Evolutionary conservation across 2,329 filamentous ascomycete genomes (phyloP).

Genomic region (Bipolaris victoriae): DNA sequence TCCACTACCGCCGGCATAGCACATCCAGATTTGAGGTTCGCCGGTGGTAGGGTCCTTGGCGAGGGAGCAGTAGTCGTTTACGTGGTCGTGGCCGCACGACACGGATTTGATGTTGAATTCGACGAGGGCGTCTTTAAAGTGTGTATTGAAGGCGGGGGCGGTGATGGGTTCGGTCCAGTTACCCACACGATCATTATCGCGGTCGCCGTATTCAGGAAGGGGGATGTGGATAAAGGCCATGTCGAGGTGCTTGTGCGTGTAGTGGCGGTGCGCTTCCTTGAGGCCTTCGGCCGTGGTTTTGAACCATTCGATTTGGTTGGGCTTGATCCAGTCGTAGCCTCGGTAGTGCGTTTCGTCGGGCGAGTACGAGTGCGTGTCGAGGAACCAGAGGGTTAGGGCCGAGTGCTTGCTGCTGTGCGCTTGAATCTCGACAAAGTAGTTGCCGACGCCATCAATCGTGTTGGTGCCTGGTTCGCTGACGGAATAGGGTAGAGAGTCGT

Average conservation of each 20-base stretch:
- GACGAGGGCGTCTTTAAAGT: constrained; percentile 89
- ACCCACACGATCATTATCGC: constrained; percentile 66
- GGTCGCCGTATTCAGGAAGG: constrained; percentile 80
- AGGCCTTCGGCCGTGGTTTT: constrained; percentile 74
- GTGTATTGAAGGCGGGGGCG: constrained; percentile 85
- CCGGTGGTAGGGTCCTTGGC: constrained; percentile 53
- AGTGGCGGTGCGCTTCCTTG: constrained; percentile 74
- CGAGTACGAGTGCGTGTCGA: constrained; percentile 91
- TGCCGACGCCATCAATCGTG: constrained; percentile 87
- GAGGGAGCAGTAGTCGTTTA: constrained; percentile 93
- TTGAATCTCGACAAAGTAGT: constrained; percentile 91
- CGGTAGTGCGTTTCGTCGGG: constrained; percentile 85
- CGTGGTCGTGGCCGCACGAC: constrained; percentile 94
- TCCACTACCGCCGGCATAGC: constrained; percentile 88
- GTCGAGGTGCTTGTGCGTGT: constrained; percentile 92
- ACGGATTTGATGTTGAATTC: constrained; percentile 86
- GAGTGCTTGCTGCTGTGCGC: constrained; percentile 85
- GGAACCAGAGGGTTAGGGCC: constrained; percentile 89
- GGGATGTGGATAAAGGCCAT: constrained; percentile 98
- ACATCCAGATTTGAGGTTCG: constrained; percentile 83
- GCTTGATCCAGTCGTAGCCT: constrained; percentile 98
- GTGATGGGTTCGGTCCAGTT: constrained; percentile 83
- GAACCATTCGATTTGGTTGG: constrained; percentile 95
- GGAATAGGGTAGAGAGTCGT: constrained; percentile 87
- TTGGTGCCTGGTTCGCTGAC: constrained; percentile 83